Evolutionary conservation across 805 yeast genomes (phyloP), one percentile per base, ranked within the genome.

Genomic region (Zygosaccharomyces kombuchaensis): DNA sequence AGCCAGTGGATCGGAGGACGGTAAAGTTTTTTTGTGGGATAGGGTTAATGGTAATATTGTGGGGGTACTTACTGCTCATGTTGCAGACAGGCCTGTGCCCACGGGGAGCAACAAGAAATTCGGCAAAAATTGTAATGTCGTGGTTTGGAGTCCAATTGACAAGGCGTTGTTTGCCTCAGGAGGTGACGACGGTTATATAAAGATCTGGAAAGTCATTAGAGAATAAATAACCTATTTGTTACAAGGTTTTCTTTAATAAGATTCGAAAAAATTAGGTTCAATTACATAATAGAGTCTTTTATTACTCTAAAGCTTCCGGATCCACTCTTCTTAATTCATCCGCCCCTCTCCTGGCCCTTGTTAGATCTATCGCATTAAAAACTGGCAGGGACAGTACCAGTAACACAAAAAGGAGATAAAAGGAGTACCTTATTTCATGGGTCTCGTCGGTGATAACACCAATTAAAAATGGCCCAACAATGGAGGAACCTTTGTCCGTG

Each of bases 1-100:
- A 0, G 67, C 83, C n/a, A 79, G 88, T 53, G 96, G 96, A 0
- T 80, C 90, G 36, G 95, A 86, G 58, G 95, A 89, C 62, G 88
- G 88, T 0, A 71, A 75, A 43, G 73, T 87, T 3, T 87, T 81
- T 60, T 70, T 89, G 2, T 88, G 96, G 95, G 85, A 85, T 57
- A 72, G 82, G 16, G 73, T 74, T 39, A 81, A 81, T 21, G 89
- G 93, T 5, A 81, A 81, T 47, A 70, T 87, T 19, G 67, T 89
- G 3, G 67, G 67, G 13, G 67, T 64, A 4, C 25, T 64, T 26
- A 45, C 57, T 5, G 68, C 63, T 2, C 68, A 64, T 39, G 49
- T 49, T 3, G 47, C 49, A 1, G 59, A 56, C 12, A 40, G 56
- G 19, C 44, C 56, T 2, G 40, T 41, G 6, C 38, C 54, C 2